Evolutionary conservation across 106 monocot species (phyloP).

Genomic region (Allium cepa): DNA sequence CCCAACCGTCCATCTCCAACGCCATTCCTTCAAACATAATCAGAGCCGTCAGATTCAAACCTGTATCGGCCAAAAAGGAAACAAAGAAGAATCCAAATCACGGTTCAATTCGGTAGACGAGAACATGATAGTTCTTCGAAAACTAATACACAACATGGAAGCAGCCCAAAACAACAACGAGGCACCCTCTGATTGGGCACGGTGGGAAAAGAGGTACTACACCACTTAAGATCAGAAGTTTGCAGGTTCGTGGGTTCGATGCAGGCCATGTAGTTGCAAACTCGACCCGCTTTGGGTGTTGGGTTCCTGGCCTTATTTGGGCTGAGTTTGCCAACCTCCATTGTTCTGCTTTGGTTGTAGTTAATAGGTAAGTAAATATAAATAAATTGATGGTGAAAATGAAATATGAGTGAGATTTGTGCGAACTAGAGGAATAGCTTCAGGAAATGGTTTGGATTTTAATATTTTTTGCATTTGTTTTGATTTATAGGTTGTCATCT

Average conservation of each 20-base stretch:
- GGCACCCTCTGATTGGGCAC: conserved; percentile 2
- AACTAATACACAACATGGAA: conserved; percentile 7
- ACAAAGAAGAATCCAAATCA: not conserved
- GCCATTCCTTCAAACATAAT: not conserved
- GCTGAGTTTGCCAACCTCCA: conserved; percentile 6
- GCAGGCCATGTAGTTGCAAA: not conserved
- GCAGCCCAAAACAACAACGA: not conserved
- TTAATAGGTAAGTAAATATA: not conserved
- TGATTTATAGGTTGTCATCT: too few species aligned
- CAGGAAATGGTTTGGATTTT: too few species aligned
- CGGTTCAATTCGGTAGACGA: conserved; percentile 11
- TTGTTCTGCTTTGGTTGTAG: not conserved
- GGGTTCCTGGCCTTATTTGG: not conserved
- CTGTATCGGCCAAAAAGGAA: not conserved
- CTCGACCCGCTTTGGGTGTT: conserved; percentile 5
- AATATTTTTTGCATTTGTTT: too few species aligned
- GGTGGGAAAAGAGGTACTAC: conserved; percentile 6
- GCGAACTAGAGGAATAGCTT: too few species aligned
- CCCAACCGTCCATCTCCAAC: not conserved
- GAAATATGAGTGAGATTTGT: too few species aligned
- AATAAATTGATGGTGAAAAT: too few species aligned
- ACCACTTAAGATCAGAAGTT: conserved; percentile 2
- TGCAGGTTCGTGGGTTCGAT: conserved; percentile 1
- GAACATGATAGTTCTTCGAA: conserved; percentile 17
- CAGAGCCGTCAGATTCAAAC: not conserved